Conservation (phyloP, 2,329 filamentous ascomycete species). For the Lachnellula cervina region DNA sequence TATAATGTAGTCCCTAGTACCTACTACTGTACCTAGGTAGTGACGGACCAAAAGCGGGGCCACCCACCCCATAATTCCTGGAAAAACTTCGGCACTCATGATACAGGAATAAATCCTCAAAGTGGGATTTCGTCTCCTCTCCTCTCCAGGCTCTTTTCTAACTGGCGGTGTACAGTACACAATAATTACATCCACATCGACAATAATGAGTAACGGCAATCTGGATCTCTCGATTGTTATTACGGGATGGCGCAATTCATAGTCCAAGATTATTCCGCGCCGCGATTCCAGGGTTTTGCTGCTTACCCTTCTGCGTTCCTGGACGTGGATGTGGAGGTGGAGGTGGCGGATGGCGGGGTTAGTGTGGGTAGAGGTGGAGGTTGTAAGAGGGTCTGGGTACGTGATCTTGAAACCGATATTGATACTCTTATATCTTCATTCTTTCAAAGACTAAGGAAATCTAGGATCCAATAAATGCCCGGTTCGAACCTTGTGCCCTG, state of each 20-base stretch:
- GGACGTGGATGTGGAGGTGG: background rate
- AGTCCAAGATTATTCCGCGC: background rate
- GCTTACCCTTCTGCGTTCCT: background rate
- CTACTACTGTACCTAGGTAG: no score
- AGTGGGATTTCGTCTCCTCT: no score
- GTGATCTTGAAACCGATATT: background rate
- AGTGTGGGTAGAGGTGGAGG: background rate
- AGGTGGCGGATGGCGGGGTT: background rate
- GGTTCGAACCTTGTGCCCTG: conserved; percentile 25
- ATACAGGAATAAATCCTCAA: no score
- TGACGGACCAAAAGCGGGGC: no score
- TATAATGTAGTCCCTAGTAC: no score
- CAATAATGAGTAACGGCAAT: no score
- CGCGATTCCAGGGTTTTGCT: background rate
- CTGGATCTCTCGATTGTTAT: no score
- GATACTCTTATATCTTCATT: background rate
- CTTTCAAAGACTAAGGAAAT: background rate
- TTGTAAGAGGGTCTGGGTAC: background rate
- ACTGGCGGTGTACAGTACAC: no score
- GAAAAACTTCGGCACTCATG: no score
- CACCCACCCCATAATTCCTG: no score
- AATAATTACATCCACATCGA: no score
- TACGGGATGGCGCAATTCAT: background rate
- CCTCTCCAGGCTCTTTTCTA: no score
- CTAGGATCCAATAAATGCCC: conserved; percentile 28